Evolutionary conservation across 495 filamentous ascomycete species (phyloP).

Genomic region (Bombardia bombarda): DNA sequence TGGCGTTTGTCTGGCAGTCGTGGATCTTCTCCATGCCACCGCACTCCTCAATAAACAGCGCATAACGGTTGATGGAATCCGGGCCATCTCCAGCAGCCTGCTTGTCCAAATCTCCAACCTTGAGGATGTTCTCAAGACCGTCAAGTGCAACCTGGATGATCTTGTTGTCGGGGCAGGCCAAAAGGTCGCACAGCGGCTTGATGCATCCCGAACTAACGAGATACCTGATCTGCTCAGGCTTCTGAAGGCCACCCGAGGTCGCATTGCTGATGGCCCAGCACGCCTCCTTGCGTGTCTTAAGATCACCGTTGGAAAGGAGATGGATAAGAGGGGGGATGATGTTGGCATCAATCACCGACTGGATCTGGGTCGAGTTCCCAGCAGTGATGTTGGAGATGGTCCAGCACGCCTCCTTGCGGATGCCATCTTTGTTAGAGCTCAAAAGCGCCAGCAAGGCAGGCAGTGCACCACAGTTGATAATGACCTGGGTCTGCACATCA

Average conservation of each 20-base stretch:
- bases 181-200: conserved; percentile 92
- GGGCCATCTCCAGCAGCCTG: conserved; percentile 66
- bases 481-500: conserved; percentile 97
- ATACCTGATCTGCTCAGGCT: conserved; percentile 97
- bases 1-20: conserved; percentile 99
- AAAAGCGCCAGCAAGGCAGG: conserved; percentile 86
- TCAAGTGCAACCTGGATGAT: conserved; percentile 99
- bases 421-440: conserved; percentile 95
- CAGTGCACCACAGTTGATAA: conserved; percentile 95
- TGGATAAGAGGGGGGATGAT: conserved; percentile 96
- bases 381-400: conserved; percentile 99
- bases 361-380: conserved; percentile 96
- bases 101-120: conserved; percentile 98
- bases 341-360: conserved; percentile 91
- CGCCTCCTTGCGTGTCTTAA: conserved; percentile 99
- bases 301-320: conserved; percentile 88
- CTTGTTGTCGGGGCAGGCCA: conserved; percentile 98
- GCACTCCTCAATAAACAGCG: conserved; percentile 96
- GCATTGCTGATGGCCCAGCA: conserved; percentile 99
- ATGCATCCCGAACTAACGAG: conserved; percentile 91
- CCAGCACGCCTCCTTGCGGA: conserved; percentile 99
- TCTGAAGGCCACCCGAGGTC: conserved; percentile 94
- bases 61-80: conserved; percentile 88
- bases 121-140: conserved; percentile 97
- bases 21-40: conserved; percentile 99